Percentiles rank a stretch among this genome's conserved stretches.
These are phyloP conservation scores for Agastache rugosa DNA, from an alignment of 257 asterid genomes.

Conservation along the genomic window DNA sequence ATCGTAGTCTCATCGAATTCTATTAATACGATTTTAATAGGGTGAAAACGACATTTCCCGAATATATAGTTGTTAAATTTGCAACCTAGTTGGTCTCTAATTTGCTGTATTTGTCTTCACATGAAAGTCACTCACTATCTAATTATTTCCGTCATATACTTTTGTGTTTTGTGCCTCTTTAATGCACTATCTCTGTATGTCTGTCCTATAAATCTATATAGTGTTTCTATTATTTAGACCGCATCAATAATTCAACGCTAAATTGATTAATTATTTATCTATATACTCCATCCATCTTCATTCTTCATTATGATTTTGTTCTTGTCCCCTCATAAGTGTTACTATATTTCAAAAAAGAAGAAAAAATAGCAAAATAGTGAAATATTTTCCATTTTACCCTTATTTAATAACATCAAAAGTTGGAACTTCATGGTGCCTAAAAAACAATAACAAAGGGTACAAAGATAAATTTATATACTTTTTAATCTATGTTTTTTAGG, in stretches of 20 bases:
- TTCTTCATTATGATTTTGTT: too few relatives aligned
- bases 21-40: not conserved
- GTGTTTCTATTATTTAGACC: not conserved
- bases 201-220: not conserved
- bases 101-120: not conserved
- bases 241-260: not conserved
- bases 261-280: not conserved
- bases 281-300: too few relatives aligned
- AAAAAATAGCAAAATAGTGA: too few relatives aligned
- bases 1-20: not conserved
- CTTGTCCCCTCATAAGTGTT: too few relatives aligned
- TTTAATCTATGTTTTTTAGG: too few relatives aligned
- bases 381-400: too few relatives aligned
- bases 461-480: too few relatives aligned
- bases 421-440: too few relatives aligned
- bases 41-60: not conserved
- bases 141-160: not conserved
- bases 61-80: not conserved
- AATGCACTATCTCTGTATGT: not conserved
- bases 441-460: too few relatives aligned
- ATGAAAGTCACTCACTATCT: not conserved
- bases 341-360: too few relatives aligned
- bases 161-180: not conserved
- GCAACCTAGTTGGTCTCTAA: not conserved
- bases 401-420: too few relatives aligned